These are phyloP conservation scores for Dendrobium catenatum DNA, from an alignment of 106 monocot genomes.

Conservation along the genomic window DNA sequence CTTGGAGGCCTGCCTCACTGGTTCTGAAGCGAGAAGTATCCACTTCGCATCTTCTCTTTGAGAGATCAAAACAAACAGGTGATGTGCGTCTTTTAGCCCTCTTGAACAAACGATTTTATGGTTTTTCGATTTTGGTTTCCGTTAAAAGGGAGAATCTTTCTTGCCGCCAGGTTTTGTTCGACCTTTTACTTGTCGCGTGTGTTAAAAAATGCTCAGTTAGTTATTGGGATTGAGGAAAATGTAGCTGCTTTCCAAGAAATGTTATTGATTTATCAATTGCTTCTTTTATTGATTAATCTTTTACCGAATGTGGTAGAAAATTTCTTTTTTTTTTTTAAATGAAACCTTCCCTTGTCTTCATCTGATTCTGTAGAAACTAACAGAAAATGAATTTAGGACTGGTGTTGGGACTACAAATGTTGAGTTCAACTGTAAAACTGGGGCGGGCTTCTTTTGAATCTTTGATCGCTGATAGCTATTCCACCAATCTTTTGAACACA, in stretches of 20 bases:
- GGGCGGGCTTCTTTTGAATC: neutral
- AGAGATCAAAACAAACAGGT: slow-evolving; percentile 90
- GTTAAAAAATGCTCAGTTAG: neutral
- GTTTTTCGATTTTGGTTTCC: neutral
- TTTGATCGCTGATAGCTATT: neutral
- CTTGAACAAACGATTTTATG: neutral
- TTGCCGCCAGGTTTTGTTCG: neutral
- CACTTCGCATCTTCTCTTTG: slow-evolving; percentile 28
- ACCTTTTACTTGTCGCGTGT: neutral
- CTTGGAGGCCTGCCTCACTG: neutral
- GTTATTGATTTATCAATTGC: neutral
- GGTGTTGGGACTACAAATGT: too few species aligned
- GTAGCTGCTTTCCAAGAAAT: neutral
- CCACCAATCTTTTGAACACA: neutral
- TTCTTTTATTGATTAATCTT: neutral
- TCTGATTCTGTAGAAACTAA: too few species aligned
- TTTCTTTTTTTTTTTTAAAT: neutral
- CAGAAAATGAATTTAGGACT: too few species aligned
- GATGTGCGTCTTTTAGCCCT: neutral
- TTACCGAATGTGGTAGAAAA: neutral
- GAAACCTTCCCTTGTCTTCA: neutral
- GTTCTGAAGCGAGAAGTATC: slow-evolving; percentile 26
- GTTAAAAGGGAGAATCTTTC: neutral
- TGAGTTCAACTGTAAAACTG: neutral
- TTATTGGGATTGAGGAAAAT: neutral